Percentiles rank a stretch among this genome's conserved stretches.
Evolutionary conservation across 176 grass and related monocot genomes (phyloP).

Genomic region (Lolium rigidum): DNA sequence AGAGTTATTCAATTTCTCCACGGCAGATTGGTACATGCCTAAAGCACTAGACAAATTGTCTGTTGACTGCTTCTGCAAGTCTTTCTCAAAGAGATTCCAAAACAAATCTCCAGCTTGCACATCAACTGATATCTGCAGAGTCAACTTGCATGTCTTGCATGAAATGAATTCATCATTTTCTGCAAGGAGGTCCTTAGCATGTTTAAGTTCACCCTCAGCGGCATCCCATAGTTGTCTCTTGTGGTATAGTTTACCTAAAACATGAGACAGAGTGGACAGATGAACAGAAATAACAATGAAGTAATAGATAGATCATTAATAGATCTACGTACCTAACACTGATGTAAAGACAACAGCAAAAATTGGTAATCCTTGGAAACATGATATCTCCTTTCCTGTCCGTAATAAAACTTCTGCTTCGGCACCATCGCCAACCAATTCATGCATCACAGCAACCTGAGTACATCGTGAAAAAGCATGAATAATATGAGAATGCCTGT

Average conservation of each 20-base stretch:
- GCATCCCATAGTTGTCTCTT: conserved; percentile 70
- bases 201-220: conserved; percentile 59
- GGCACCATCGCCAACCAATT: conserved; percentile 71
- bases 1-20: conserved; percentile 61
- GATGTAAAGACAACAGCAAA: conserved; percentile 72
- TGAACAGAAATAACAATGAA: conserved; percentile 28
- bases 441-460: conserved; percentile 73
- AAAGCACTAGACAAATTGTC: conserved; percentile 62
- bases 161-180: conserved; percentile 56
- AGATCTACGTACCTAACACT: conserved; percentile 59
- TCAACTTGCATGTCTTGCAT: conserved; percentile 62
- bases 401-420: conserved; percentile 80
- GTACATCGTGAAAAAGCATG: conserved; percentile 8
- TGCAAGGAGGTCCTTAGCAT: conserved; percentile 56
- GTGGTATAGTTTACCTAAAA: conserved; percentile 78
- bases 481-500: background rate
- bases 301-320: conserved; percentile 8
- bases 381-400: conserved; percentile 78
- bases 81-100: conserved; percentile 60
- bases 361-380: conserved; percentile 51
- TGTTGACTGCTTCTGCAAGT: conserved; percentile 45
- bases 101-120: conserved; percentile 68
- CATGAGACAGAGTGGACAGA: conserved; percentile 15
- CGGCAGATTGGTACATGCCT: conserved; percentile 59
- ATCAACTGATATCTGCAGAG: conserved; percentile 63